Base-by-base conservation (phyloP, 1,139 yeast species). In the Citeromyces hawaiiensis region DNA sequence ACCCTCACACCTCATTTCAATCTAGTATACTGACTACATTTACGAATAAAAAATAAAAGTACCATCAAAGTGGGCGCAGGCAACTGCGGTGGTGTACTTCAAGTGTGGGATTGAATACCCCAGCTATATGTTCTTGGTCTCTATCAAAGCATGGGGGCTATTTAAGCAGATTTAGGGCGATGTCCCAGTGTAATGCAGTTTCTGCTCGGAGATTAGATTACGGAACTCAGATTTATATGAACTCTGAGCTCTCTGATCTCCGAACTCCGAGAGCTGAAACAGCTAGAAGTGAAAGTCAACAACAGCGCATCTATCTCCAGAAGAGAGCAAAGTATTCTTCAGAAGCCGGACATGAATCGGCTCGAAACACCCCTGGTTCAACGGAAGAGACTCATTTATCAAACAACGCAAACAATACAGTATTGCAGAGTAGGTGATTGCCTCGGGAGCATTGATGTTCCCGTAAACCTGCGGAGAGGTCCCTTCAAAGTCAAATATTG, bases 71-170 rank as follows among this genome's bases (percentile, higher is more conserved):
- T 23, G 99, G 99, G 1, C 18, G 97, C 91, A 59, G 99, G 99
- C 38, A 97, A 91, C 0, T 93, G 93, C 66, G 93, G 93, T 57
- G n/a, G n/a, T n/a, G n/a, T 96, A 91, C 53, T 77, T 85, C 3
- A n/a, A n/a, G n/a, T 72, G 76, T 66, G 96, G 94, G 2, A 93
- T 93, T 53, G 97, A 91, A 56, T 93, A 93, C 55, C 98, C 98
- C 36, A 83, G 86, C 47, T 93, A 93, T 61, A 76, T 83, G 60
- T 91, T 82, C 53, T 65, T 87, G 46, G 93, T 93, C 59, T 79
- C 96, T 2, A 83, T 91, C 53, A 91, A 91, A 57, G 98, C 98
- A 0, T 63, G 91, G 39, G 98, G 98, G 1, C 66, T 91, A 51
- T 88, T 81, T 49, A 56, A 44, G 13, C 32, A 47, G 35, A 41